A percentile compares a stretch with the other conserved stretches of the same genome.
phyloP scores from a whole-genome alignment of 148 eudicot species.

The Chenopodium formosanum region DNA sequence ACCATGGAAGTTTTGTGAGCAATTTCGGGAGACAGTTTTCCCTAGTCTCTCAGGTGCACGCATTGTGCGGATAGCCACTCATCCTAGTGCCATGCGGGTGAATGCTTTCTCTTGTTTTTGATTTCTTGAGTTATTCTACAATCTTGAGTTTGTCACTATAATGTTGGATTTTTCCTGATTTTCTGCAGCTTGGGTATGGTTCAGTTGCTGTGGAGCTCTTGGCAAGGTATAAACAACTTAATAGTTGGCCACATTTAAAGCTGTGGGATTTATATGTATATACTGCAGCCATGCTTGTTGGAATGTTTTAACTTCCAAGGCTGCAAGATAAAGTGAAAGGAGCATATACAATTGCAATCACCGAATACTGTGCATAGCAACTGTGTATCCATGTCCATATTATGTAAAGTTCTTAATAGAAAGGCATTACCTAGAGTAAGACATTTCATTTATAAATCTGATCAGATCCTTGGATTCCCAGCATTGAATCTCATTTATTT shows the following conservation, averaged over 20 bases:
- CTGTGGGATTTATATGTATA: background rate
- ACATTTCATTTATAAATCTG: background rate
- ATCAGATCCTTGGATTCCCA: background rate
- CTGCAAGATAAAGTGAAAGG: background rate
- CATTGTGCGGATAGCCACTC: constrained; percentile 93
- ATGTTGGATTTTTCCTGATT: background rate
- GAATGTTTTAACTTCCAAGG: background rate
- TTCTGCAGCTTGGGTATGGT: constrained; percentile 90
- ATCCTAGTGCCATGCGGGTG: constrained; percentile 98
- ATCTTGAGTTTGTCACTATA: background rate
- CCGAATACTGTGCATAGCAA: background rate
- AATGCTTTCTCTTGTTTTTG: background rate
- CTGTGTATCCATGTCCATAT: background rate
- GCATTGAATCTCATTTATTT: background rate
- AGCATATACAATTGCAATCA: background rate
- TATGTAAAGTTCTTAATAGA: background rate
- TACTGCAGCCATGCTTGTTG: background rate
- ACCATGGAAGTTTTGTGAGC: constrained; percentile 93
- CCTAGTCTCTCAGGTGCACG: constrained; percentile 96
- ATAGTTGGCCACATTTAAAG: background rate
- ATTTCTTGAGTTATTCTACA: background rate
- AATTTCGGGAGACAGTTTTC: constrained; percentile 67
- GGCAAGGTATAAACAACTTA: constrained; percentile 48
- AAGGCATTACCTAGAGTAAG: background rate
- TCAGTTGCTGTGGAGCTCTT: constrained; percentile 79